These are phyloP conservation scores for Colletotrichum destructivum DNA, from an alignment of 2,329 filamentous ascomycete species.

Conservation along the genomic window DNA sequence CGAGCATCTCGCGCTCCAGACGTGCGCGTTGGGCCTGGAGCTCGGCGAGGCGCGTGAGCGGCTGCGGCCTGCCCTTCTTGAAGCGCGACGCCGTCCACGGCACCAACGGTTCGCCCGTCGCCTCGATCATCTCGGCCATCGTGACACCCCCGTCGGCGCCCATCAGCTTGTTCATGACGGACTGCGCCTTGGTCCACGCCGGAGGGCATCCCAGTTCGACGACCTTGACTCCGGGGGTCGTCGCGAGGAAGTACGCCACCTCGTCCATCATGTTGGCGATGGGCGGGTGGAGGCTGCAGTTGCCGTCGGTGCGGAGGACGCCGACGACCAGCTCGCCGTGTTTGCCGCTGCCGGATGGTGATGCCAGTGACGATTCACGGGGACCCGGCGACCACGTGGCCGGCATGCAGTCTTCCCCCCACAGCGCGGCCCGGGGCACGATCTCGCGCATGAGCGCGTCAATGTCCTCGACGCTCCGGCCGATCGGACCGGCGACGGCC, in stretches of 20 bases:
- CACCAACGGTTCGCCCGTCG: slow-evolving; percentile 27
- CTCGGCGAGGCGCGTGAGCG: slow-evolving; percentile 13
- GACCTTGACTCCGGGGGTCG: background rate
- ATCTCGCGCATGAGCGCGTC: slow-evolving; percentile 24
- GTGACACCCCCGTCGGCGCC: slow-evolving; percentile 16
- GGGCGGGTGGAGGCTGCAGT: slow-evolving; percentile 28
- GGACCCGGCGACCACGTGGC: slow-evolving; percentile 14
- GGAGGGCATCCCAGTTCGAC: background rate
- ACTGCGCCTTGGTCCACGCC: slow-evolving; percentile 25
- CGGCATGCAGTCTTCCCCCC: slow-evolving; percentile 38
- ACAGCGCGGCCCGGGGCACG: slow-evolving; percentile 21
- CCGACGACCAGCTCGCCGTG: slow-evolving; percentile 30
- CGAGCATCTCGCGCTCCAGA: slow-evolving; percentile 33
- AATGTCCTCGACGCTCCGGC: slow-evolving; percentile 32
- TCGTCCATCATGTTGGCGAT: slow-evolving; percentile 33
- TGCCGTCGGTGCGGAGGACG: slow-evolving; percentile 31
- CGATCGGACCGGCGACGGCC: slow-evolving; percentile 30
- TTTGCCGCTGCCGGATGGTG: slow-evolving; percentile 4
- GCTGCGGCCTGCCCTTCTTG: slow-evolving; percentile 8
- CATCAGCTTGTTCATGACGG: slow-evolving; percentile 40
- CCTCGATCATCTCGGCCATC: slow-evolving; percentile 32
- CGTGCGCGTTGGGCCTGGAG: slow-evolving; percentile 28
- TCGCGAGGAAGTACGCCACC: slow-evolving; percentile 3
- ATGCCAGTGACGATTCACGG: background rate
- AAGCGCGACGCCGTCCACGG: slow-evolving; percentile 31